Conservation (phyloP, 2,329 filamentous ascomycete genomes). For the Penicillium nordicum region DNA sequence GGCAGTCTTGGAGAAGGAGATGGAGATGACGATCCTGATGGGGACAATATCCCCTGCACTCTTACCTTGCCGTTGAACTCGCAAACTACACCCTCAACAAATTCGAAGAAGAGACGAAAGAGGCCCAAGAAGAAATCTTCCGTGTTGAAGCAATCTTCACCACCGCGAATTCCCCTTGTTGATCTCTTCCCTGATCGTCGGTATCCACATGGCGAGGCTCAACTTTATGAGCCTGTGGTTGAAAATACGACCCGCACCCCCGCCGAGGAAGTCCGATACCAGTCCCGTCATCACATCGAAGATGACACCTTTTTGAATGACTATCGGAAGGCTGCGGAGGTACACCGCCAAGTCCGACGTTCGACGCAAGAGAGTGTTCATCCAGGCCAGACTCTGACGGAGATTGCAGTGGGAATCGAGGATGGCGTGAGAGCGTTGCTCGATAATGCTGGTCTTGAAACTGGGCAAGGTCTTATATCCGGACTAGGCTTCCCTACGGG, state of each 20-base stretch:
- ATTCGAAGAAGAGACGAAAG: slow-evolving; percentile 38
- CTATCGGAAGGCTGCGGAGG: slow-evolving; percentile 56
- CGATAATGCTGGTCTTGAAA: slow-evolving; percentile 51
- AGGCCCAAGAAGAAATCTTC: slow-evolving; percentile 46
- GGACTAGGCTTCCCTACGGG: slow-evolving; percentile 58
- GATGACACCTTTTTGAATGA: slow-evolving; percentile 51
- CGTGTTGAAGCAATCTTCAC: slow-evolving; percentile 40
- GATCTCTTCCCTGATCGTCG: slow-evolving; percentile 45
- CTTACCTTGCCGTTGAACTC: slow-evolving; percentile 19
- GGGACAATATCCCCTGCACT: slow-evolving; percentile 13
- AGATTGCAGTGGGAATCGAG: slow-evolving; percentile 54
- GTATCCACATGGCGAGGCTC: slow-evolving; percentile 49
- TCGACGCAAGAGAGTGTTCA: slow-evolving; percentile 50
- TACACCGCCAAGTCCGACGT: slow-evolving; percentile 54
- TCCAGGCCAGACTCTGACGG: slow-evolving; percentile 49
- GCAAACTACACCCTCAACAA: slow-evolving; percentile 39
- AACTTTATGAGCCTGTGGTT: slow-evolving; percentile 38
- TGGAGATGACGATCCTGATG: slow-evolving; percentile 22
- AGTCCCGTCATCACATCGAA: slow-evolving; percentile 39
- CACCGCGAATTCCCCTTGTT: slow-evolving; percentile 47
- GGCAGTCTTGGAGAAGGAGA: slow-evolving; percentile 37
- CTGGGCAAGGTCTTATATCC: slow-evolving; percentile 50
- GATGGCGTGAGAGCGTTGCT: slow-evolving; percentile 52
- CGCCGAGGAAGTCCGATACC: slow-evolving; percentile 46
- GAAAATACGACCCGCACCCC: slow-evolving; percentile 48